Conservation (phyloP, 345 rosid genomes). For the Gossypium stocksii region DNA sequence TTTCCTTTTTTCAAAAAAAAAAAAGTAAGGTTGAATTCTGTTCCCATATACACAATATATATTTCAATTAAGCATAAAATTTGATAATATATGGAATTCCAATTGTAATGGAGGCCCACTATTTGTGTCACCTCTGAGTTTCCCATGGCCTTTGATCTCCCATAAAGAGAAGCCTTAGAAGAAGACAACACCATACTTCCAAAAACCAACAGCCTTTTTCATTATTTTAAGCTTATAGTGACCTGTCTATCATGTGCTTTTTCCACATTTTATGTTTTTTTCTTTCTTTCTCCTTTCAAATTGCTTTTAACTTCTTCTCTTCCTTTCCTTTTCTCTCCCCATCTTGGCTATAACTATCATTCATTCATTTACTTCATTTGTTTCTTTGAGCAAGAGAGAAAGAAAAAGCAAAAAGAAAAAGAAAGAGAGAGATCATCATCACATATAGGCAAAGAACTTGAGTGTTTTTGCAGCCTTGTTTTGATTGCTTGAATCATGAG, state of each 20-base stretch:
- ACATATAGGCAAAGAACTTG: slow-evolving; percentile 12
- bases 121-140: slow-evolving; percentile 8
- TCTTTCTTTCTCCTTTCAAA: background rate
- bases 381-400: slow-evolving; percentile 4
- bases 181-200: slow-evolving; percentile 50
- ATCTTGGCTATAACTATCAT: background rate
- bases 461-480: slow-evolving; percentile 26
- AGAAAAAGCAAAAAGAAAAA: background rate
- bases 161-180: slow-evolving; percentile 21
- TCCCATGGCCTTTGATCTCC: slow-evolving; percentile 10
- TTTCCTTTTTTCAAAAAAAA: too few species aligned
- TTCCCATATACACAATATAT: too few species aligned
- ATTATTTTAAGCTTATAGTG: slow-evolving; percentile 31
- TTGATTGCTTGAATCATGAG: slow-evolving; percentile 41
- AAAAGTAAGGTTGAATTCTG: too few species aligned
- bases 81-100: background rate
- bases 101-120: slow-evolving; percentile 32
- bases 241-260: slow-evolving; percentile 59
- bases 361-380: slow-evolving; percentile 5
- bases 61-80: background rate
- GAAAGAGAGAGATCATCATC: background rate
- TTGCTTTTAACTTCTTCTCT: slow-evolving; percentile 7
- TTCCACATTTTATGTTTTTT: slow-evolving; percentile 8
- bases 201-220: slow-evolving; percentile 40
- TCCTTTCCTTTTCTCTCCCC: slow-evolving; percentile 20